Base-by-base conservation (phyloP, 169 alveolate species). In the Perkinsus marinus region DNA sequence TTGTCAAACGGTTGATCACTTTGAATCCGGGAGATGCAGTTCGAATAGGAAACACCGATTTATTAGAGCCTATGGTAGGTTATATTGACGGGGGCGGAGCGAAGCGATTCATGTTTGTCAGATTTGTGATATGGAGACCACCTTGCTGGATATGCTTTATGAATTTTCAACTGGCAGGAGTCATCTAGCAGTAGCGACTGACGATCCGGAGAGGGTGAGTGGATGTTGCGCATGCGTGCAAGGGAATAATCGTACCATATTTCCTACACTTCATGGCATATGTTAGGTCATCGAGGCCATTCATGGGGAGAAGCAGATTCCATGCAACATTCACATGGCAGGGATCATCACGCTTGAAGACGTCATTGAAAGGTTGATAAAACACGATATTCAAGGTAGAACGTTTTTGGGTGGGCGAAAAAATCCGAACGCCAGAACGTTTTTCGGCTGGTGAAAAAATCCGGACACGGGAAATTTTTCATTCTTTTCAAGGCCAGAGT, bases 331-430 rank as follows among this genome's bases (percentile, higher is more conserved):
- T 30, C 91, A 90, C 68, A 90, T 90, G 91, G 91, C 91, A 0
- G 91, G 91, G 30, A 90, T 90, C 38, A 47, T 90, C 69, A 90
- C 91, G 39, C n/a, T 90, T 19, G 91, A 90, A 39, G 91, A 90
- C 69, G 91, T 90, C 43, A 90, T 90, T 26, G 91, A 90, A 26
- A 90, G 39, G 6, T 39, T 90, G 68, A 90, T 90, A 30, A 36
- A 39, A 19, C 69, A 90, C 30, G 91, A 90, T 69, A 90, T 90
- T 57, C 68, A 57, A 26, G 79, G 79, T 57, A 57, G 79, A 41
- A 41, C 46, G 46, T 41, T 57, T 57, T 17, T 43, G 9, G 68
- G 68, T 10, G 68, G 68, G 79, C 5, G 79, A 57, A 26, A 57
- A 57, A 57, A 19, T 57, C 79, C 79, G 46, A 10, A 41, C 10